Evolutionary conservation across 23 red algal species (phyloP).

Genomic region (Gracilaria caudata): DNA sequence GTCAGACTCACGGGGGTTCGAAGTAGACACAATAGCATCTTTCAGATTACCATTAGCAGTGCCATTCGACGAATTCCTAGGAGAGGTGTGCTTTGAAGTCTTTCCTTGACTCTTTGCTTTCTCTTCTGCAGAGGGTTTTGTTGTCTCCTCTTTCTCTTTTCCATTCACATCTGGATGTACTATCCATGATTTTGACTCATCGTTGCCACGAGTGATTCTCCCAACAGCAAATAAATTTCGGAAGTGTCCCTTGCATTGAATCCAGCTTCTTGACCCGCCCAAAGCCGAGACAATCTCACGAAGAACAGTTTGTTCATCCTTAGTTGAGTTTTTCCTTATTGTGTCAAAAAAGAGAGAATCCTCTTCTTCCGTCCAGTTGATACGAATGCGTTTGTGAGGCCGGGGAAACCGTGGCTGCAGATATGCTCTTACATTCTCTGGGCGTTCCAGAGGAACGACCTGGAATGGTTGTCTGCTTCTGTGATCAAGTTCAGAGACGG

Average conservation of each 20-base stretch:
- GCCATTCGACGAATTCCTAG: neutral
- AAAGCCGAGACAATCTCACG: conserved; percentile 26
- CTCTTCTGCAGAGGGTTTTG: neutral
- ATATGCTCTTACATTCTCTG: conserved; percentile 8
- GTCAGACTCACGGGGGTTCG: neutral
- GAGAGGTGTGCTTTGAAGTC: neutral
- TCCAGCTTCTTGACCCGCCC: conserved; percentile 28
- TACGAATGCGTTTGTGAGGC: conserved; percentile 32
- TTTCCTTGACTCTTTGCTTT: neutral
- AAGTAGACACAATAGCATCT: neutral
- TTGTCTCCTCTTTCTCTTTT: neutral
- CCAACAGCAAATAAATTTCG: conserved; percentile 49
- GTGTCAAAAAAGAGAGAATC: conserved; percentile 43
- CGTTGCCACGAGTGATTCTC: conserved; percentile 24
- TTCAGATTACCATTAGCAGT: neutral
- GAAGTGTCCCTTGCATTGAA: conserved; percentile 72
- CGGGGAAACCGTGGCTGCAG: neutral
- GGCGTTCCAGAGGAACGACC: neutral
- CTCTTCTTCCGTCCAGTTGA: conserved; percentile 58
- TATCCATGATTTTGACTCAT: conserved; percentile 7
- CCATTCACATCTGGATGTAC: conserved; percentile 7
- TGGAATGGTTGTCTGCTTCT: neutral
- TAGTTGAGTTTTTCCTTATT: conserved; percentile 21
- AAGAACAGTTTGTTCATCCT: conserved; percentile 41
- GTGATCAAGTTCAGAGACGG: conserved; percentile 23